Percentiles rank a stretch among this genome's conserved stretches.
Evolutionary conservation across 345 rosid genomes (phyloP).

Genomic region (Syzygium aqueum): DNA sequence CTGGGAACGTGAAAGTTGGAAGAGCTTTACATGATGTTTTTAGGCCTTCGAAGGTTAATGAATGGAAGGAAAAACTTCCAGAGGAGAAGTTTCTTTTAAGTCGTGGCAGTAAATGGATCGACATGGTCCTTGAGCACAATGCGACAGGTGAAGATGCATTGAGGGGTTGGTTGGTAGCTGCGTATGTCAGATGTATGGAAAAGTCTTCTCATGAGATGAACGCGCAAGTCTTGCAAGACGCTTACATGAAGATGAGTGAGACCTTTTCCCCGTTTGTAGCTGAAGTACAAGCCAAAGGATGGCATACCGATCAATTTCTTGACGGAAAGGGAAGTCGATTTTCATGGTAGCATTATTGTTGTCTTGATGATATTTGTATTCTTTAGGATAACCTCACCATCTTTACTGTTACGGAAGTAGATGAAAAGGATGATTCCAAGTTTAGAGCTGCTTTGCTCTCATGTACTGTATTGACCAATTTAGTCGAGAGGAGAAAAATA

Average conservation of each 20-base stretch:
- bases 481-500: neutral
- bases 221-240: constrained; percentile 33
- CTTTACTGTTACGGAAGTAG: neutral
- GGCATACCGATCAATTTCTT: constrained; percentile 87
- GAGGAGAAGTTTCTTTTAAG: constrained; percentile 70
- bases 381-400: neutral
- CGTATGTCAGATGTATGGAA: constrained; percentile 39
- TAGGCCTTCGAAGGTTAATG: constrained; percentile 56
- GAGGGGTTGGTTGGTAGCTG: constrained; percentile 96
- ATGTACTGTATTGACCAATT: neutral
- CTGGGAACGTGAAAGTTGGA: constrained; percentile 84
- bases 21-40: constrained; percentile 49
- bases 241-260: constrained; percentile 53
- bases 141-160: constrained; percentile 87
- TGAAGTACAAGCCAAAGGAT: constrained; percentile 72
- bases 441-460: neutral
- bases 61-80: constrained; percentile 47
- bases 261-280: constrained; percentile 42
- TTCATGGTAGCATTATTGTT: constrained; percentile 9
- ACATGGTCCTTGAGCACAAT: constrained; percentile 70
- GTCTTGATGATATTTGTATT: neutral
- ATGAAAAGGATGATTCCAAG: too few species aligned
- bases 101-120: constrained; percentile 41
- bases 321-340: constrained; percentile 83
- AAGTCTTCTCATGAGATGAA: constrained; percentile 20